Base-by-base conservation (phyloP, 495 filamentous ascomycete species). In the Neurospora sp. region DNA sequence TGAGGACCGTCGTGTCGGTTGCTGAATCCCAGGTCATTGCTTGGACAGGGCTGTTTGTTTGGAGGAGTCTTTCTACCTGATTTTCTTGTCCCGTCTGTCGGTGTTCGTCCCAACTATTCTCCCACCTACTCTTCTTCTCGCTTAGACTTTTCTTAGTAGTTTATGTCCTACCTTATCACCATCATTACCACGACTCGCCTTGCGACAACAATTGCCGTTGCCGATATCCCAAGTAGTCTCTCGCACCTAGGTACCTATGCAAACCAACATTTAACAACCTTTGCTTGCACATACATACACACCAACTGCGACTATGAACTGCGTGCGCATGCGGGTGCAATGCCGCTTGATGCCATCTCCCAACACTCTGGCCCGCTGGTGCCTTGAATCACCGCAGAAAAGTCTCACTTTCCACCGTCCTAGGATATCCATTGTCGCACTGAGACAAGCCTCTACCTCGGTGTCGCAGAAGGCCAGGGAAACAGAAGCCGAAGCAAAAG, bases 401-500 rank as follows among this genome's bases (percentile, higher is more conserved):
- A 18, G 11, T 42, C 37, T 44, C 9, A 42, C 35, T 4, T 73
- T 27, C 69, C 18, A 42, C 38, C 44, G 40, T 11, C 4, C 20
- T 20, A 69, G 69, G n/a, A 27, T 73, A 39, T 44, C 44, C 6
- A 35, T 39, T 18, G 6, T 23, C 27, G 23, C 48, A 4, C 14
- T 35, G 14, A 66, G 59, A 27, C 3, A 37, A 4, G 9, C 75
- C 10, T 75, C 75, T 31, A 70, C 73, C 20, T 70, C 71, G 54
- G 54, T 62, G 54, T 62, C 54, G 5, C 54, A 5, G 2, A 35
- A 27, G 14, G 11, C 38, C 39, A 44, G 62, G 46, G 40, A 59
- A 71, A 79, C 70, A 23, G 48, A 76, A 35, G 73, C 70, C 40
- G 79, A 80, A 2, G 81, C 81, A 59, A 79, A 82, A 12, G 78